Percentiles rank a stretch among this genome's conserved stretches.
Conservation (phyloP, 2,329 filamentous ascomycete genomes). For the Hansfordia pulvinata region DNA sequence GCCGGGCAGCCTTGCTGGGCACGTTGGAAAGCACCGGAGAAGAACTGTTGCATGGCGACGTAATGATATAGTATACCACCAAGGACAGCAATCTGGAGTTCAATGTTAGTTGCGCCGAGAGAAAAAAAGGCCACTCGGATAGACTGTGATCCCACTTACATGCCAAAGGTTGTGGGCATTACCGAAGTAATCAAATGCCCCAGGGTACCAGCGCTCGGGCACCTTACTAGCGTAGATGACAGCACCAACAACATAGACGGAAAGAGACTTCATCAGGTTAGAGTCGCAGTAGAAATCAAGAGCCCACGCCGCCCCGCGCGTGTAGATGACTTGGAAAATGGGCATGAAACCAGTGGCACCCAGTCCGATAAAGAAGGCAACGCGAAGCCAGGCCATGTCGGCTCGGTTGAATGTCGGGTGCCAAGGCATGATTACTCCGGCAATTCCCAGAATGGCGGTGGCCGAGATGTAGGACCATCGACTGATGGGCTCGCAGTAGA, state of each 20-base stretch:
- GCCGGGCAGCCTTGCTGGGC: conserved; percentile 46
- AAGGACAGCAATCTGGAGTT: conserved; percentile 85
- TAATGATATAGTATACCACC: conserved; percentile 98
- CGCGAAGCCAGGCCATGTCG: conserved; percentile 87
- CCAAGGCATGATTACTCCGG: conserved; percentile 88
- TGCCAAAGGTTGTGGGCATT: conserved; percentile 98
- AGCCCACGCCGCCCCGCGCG: conserved; percentile 69
- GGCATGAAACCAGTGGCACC: conserved; percentile 82
- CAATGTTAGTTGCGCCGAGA: conserved; percentile 80
- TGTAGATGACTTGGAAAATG: conserved; percentile 67
- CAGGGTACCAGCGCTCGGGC: conserved; percentile 85
- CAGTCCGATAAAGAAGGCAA: conserved; percentile 81
- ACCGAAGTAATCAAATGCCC: conserved; percentile 88
- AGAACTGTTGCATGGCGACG: conserved; percentile 89
- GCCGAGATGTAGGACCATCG: conserved; percentile 76
- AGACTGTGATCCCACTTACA: conserved; percentile 57
- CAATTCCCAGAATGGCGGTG: conserved; percentile 69
- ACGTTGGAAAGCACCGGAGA: conserved; percentile 60
- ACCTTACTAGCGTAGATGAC: conserved; percentile 82
- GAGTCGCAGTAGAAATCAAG: conserved; percentile 74
- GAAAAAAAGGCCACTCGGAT: too few species aligned
- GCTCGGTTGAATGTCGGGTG: conserved; percentile 85
- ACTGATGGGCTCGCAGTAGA: conserved; percentile 88
- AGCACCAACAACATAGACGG: conserved; percentile 78
- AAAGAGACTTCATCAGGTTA: conserved; percentile 63